Evolutionary conservation across 2,329 filamentous ascomycete species (phyloP).

Genomic region (Diaporthe sp.): DNA sequence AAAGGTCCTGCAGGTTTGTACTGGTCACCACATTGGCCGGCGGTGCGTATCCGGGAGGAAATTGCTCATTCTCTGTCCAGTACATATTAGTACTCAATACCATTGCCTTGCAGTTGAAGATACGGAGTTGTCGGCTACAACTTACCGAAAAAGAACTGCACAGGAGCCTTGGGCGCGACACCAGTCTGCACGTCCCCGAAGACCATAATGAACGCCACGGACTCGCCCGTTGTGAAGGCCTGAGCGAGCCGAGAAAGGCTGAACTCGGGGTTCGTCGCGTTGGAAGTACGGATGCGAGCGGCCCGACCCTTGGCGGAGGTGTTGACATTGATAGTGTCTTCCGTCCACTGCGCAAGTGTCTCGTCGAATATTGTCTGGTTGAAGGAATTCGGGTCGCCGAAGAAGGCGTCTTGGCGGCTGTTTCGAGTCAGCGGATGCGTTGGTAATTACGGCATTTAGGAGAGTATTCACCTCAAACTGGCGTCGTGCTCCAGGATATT

Average conservation of each 20-base stretch:
- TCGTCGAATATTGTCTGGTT: constrained; percentile 57
- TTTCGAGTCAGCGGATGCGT: not conserved
- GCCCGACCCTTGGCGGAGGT: constrained; percentile 23
- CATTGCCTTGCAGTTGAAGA: no score
- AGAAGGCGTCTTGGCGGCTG: constrained; percentile 59
- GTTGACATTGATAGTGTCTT: constrained; percentile 30
- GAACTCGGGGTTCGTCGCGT: constrained; percentile 29
- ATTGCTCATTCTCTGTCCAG: constrained; percentile 28
- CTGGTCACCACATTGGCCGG: constrained; percentile 11
- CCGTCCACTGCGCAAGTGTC: constrained; percentile 23
- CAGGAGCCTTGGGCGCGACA: constrained; percentile 49
- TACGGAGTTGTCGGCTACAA: not conserved
- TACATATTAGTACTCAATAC: not conserved
- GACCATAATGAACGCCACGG: constrained; percentile 57
- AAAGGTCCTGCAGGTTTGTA: constrained; percentile 19
- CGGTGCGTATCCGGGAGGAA: constrained; percentile 23
- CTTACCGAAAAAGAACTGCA: constrained; percentile 58
- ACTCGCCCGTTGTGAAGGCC: constrained; percentile 59
- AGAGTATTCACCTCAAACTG: constrained; percentile 50
- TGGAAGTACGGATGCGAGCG: constrained; percentile 20
- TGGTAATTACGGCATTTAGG: not conserved
- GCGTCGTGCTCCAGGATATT: constrained; percentile 61
- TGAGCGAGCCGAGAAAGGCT: constrained; percentile 55
- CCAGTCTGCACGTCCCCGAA: constrained; percentile 55
- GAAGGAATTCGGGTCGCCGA: constrained; percentile 62